phyloP scores from a whole-genome alignment of 2,329 filamentous ascomycete species.

The Penicillium sumatraense region DNA sequence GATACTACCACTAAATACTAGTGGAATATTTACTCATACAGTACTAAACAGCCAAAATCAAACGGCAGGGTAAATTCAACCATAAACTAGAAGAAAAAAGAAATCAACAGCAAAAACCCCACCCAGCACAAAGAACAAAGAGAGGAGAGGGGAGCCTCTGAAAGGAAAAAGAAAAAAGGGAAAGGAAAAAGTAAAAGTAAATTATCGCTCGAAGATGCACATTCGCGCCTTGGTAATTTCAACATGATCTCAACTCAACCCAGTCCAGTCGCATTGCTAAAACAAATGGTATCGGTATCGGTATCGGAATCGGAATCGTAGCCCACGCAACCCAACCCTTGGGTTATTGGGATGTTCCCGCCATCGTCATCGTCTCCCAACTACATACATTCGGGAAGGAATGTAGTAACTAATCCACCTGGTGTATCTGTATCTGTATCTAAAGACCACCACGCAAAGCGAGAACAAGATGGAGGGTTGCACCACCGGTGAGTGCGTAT shows the following conservation, averaged over 20 bases:
- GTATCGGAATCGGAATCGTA: not conserved
- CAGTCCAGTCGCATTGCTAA: slow-evolving; percentile 12
- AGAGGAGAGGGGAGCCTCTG: too few relatives aligned
- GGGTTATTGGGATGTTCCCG: too few relatives aligned
- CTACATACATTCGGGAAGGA: too few relatives aligned
- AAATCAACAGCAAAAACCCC: too few relatives aligned
- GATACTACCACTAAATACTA: too few relatives aligned
- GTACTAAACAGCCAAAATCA: too few relatives aligned
- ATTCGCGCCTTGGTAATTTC: not conserved
- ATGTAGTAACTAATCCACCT: not conserved
- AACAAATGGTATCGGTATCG: slow-evolving; percentile 1
- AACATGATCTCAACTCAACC: slow-evolving; percentile 1
- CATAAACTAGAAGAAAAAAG: too few relatives aligned
- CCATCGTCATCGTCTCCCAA: not conserved
- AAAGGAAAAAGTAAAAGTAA: not conserved
- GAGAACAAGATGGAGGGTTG: slow-evolving; percentile 92
- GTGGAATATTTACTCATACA: too few relatives aligned
- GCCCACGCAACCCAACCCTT: too few relatives aligned
- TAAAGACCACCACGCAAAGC: slow-evolving; percentile 72
- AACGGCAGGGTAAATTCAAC: too few relatives aligned
- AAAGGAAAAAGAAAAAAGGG: too few relatives aligned
- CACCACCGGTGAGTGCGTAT: slow-evolving; percentile 88
- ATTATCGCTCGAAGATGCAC: not conserved
- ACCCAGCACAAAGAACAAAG: too few relatives aligned
- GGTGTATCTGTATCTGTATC: not conserved